Percentiles rank a stretch among this genome's conserved stretches.
Evolutionary conservation across 2,329 filamentous ascomycete species (phyloP).

Genomic region (Colletotrichum sidae): DNA sequence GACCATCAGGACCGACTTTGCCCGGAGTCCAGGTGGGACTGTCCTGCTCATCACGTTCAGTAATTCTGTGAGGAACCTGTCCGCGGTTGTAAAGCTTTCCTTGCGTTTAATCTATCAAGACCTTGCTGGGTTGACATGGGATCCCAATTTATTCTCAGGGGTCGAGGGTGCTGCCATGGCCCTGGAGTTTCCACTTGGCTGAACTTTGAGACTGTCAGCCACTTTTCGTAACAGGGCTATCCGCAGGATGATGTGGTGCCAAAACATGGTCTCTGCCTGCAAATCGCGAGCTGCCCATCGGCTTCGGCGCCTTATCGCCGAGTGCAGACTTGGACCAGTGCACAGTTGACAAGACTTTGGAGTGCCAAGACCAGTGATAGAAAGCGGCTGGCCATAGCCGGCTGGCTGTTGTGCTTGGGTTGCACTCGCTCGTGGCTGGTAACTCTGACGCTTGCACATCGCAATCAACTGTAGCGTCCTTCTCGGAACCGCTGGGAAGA

Average conservation of each 20-base stretch:
- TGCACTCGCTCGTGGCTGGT: too few species aligned
- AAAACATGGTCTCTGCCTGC: neutral
- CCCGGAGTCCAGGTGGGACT: neutral
- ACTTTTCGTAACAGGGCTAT: constrained; percentile 8
- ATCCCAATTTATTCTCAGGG: constrained; percentile 15
- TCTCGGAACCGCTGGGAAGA: too few species aligned
- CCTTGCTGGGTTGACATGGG: constrained; percentile 5
- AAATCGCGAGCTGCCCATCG: too few species aligned
- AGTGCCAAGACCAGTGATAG: too few species aligned
- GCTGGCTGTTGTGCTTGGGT: too few species aligned
- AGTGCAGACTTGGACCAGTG: too few species aligned
- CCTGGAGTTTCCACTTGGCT: constrained; percentile 7
- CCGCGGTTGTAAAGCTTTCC: neutral
- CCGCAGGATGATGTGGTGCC: constrained; percentile 1
- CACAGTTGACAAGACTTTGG: too few species aligned
- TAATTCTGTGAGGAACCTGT: neutral
- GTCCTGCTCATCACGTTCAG: neutral
- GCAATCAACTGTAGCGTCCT: too few species aligned
- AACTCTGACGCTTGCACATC: too few species aligned
- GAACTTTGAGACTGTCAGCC: constrained; percentile 17
- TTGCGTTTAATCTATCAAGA: neutral
- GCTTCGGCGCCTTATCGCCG: too few species aligned
- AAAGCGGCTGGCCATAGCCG: too few species aligned
- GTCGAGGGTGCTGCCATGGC: constrained; percentile 2
- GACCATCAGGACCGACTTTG: neutral